Conservation (phyloP, 176 grass and related monocot species). For the Microstegium vimineum region DNA sequence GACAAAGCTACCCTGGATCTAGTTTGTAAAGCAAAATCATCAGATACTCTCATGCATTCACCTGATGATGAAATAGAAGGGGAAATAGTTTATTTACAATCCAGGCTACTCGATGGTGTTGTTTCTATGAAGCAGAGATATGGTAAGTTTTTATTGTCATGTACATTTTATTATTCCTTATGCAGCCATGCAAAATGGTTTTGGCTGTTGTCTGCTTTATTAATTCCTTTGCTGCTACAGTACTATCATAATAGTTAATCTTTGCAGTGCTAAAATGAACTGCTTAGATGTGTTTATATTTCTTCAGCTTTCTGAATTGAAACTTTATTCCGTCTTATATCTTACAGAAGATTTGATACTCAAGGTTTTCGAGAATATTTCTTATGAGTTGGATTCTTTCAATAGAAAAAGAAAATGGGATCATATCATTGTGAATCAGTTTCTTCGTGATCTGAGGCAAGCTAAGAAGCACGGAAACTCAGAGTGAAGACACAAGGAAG, state of each 20-base stretch:
- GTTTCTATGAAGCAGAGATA: slow-evolving; percentile 48
- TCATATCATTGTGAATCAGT: slow-evolving; percentile 81
- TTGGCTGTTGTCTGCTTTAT: background rate
- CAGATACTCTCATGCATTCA: slow-evolving; percentile 56
- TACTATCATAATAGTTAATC: background rate
- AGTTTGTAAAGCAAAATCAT: slow-evolving; percentile 48
- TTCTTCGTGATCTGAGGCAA: slow-evolving; percentile 85
- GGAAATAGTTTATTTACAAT: slow-evolving; percentile 77
- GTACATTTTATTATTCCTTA: background rate
- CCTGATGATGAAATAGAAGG: slow-evolving; percentile 89
- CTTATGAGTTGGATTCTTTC: slow-evolving; percentile 58
- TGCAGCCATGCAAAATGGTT: background rate
- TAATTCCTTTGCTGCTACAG: background rate
- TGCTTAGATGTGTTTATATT: slow-evolving; percentile 27
- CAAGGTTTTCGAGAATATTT: slow-evolving; percentile 66
- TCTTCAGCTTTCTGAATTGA: slow-evolving; percentile 42
- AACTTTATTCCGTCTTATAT: slow-evolving; percentile 35
- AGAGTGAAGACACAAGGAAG: slow-evolving; percentile 95
- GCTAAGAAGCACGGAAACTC: slow-evolving; percentile 86
- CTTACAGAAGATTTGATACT: slow-evolving; percentile 69
- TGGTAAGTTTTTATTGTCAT: slow-evolving; percentile 41
- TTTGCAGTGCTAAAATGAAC: slow-evolving; percentile 1
- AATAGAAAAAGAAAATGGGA: slow-evolving; percentile 78
- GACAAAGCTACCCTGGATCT: slow-evolving; percentile 39
- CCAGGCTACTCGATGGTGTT: slow-evolving; percentile 62